phyloP scores from a whole-genome alignment of 345 rosid species.

The Hibiscus syriacus region DNA sequence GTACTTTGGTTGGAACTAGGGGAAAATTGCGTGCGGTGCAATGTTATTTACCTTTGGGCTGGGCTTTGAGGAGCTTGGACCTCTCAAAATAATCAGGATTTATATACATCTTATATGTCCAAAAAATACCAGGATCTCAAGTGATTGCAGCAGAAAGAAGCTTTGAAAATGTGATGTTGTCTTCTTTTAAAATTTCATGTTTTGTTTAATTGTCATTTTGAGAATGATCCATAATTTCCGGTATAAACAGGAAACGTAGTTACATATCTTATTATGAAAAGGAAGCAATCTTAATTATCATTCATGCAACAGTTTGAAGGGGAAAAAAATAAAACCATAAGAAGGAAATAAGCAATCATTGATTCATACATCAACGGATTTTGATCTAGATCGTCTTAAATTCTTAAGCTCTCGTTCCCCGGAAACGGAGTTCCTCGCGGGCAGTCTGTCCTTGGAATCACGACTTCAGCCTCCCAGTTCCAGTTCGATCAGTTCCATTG shows the following conservation, averaged over 20 bases:
- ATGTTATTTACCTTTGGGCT: background rate
- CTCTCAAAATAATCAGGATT: background rate
- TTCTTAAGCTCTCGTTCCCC: slow-evolving; percentile 21
- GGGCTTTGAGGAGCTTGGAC: background rate
- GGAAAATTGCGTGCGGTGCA: background rate
- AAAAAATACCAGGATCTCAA: too few species aligned
- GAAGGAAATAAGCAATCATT: background rate
- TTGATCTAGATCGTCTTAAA: slow-evolving; percentile 23
- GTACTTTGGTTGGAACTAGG: background rate
- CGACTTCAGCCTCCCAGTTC: slow-evolving; percentile 26
- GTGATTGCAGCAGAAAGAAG: too few species aligned
- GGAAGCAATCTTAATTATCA: background rate
- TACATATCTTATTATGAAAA: background rate
- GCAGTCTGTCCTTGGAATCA: slow-evolving; percentile 18
- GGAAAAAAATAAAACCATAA: background rate
- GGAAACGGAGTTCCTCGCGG: slow-evolving; percentile 7
- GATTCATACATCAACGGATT: slow-evolving; percentile 13
- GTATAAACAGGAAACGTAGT: too few species aligned
- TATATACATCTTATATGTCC: too few species aligned
- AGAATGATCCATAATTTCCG: background rate
- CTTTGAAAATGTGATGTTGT: too few species aligned
- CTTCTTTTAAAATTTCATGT: background rate
- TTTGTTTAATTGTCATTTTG: background rate
- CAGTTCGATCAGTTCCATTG: slow-evolving; percentile 15
- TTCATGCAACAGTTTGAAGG: background rate